Evolutionary conservation across 2,329 filamentous ascomycete species (phyloP).

Genomic region (Alternaria hordeiaustralica): DNA sequence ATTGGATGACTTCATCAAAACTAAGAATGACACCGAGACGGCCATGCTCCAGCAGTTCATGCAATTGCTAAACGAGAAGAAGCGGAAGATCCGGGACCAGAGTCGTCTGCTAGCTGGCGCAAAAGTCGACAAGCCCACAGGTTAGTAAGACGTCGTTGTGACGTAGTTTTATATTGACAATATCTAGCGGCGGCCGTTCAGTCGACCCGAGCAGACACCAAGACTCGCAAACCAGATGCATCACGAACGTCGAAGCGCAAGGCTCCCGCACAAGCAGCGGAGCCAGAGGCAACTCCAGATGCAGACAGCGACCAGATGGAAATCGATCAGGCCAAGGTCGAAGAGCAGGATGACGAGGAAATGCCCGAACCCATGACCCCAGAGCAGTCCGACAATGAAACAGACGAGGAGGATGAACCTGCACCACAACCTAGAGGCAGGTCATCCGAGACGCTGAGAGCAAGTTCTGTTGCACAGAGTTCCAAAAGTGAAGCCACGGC

Average conservation of each 20-base stretch:
- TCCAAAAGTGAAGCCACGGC: conserved; percentile 19
- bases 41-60: conserved; percentile 73
- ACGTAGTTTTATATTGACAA: neutral
- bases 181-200: conserved; percentile 38
- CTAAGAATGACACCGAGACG: conserved; percentile 71
- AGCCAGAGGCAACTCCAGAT: conserved; percentile 28
- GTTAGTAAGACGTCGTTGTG: conserved; percentile 22
- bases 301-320: conserved; percentile 45
- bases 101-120: conserved; percentile 66
- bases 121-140: conserved; percentile 51
- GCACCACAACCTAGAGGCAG: conserved; percentile 13
- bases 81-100: conserved; percentile 78
- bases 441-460: conserved; percentile 26
- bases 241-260: conserved; percentile 48
- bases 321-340: conserved; percentile 35
- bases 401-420: conserved; percentile 41
- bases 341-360: conserved; percentile 36
- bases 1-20: conserved; percentile 69
- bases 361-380: conserved; percentile 37
- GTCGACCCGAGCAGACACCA: conserved; percentile 29
- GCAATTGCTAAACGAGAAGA: conserved; percentile 77
- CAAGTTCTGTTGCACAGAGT: conserved; percentile 24
- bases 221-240: conserved; percentile 38
- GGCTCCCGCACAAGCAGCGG: conserved; percentile 31
- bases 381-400: conserved; percentile 46